These are phyloP conservation scores for Nicotiana paniculata DNA, from an alignment of 257 asterid genomes.

Conservation along the genomic window DNA sequence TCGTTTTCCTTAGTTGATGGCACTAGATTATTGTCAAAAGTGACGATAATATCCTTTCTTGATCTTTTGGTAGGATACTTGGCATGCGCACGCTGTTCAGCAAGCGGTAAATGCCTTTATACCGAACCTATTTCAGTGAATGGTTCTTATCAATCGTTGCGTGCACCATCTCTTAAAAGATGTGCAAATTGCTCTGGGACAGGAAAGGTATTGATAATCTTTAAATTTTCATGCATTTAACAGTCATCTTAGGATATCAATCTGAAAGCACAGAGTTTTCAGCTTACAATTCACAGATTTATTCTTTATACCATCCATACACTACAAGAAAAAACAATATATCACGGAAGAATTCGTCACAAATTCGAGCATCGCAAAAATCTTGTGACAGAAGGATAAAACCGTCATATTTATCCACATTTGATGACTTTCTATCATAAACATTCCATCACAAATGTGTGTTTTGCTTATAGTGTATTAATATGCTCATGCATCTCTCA, in stretches of 20 bases:
- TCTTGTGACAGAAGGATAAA: background rate
- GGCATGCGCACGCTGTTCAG: conserved; percentile 89
- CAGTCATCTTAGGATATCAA: background rate
- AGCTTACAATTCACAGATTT: background rate
- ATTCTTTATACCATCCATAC: background rate
- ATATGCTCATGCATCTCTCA: background rate
- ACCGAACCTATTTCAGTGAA: conserved; percentile 47
- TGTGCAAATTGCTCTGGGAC: conserved; percentile 84
- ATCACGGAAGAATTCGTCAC: too few species aligned
- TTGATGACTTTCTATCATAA: background rate
- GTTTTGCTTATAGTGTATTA: background rate
- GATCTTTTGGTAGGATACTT: conserved; percentile 51
- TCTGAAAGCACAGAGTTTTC: background rate
- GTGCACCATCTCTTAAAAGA: conserved; percentile 58
- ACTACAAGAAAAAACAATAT: background rate
- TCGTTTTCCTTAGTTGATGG: background rate
- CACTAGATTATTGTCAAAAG: background rate
- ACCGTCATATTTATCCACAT: background rate
- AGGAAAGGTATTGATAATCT: conserved; percentile 61
- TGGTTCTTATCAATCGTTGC: conserved; percentile 37
- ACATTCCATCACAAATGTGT: background rate
- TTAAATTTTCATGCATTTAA: background rate
- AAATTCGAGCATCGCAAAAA: background rate
- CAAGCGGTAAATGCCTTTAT: conserved; percentile 69
- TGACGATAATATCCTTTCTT: background rate